phyloP scores from a whole-genome alignment of 495 filamentous ascomycete genomes.

The Saxispiralis lemnorum region DNA sequence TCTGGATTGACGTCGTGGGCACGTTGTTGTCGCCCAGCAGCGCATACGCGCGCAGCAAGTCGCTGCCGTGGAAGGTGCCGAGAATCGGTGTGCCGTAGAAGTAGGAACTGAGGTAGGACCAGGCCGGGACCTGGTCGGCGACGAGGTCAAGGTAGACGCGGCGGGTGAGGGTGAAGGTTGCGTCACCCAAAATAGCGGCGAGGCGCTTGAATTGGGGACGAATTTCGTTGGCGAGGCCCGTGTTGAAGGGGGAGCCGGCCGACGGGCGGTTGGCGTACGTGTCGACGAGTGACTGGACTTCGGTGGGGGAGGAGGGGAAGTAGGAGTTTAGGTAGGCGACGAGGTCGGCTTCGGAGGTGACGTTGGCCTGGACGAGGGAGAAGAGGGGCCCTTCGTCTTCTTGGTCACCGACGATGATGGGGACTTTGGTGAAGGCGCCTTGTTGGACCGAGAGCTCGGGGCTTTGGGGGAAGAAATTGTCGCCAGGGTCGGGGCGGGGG shows the following conservation, averaged over 20 bases:
- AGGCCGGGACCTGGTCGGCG: constrained; percentile 28
- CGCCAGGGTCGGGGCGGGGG: constrained; percentile 10
- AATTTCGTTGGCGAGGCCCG: constrained; percentile 40
- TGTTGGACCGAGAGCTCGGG: constrained; percentile 33
- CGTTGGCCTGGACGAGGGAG: constrained; percentile 37
- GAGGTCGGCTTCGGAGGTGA: constrained; percentile 38
- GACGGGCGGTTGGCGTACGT: neutral
- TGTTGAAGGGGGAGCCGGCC: constrained; percentile 48
- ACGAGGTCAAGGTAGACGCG: constrained; percentile 32
- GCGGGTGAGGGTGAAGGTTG: constrained; percentile 47
- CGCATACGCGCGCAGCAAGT: constrained; percentile 25
- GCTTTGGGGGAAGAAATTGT: constrained; percentile 25
- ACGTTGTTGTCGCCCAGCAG: neutral
- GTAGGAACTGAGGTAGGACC: constrained; percentile 58
- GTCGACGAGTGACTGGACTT: too few species aligned
- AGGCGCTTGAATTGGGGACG: constrained; percentile 64
- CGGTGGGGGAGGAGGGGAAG: constrained; percentile 20
- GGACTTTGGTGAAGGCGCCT: constrained; percentile 37
- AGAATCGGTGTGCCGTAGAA: constrained; percentile 49
- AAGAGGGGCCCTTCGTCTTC: constrained; percentile 46
- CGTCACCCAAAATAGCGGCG: constrained; percentile 56
- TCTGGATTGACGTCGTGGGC: constrained; percentile 6
- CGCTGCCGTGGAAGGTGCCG: constrained; percentile 55
- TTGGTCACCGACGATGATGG: constrained; percentile 41
- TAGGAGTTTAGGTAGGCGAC: constrained; percentile 42